Percentiles rank a stretch among this genome's conserved stretches.
Conservation (phyloP, 371 early-diverging fungal genomes). For the Syncephalastrum racemosum region DNA sequence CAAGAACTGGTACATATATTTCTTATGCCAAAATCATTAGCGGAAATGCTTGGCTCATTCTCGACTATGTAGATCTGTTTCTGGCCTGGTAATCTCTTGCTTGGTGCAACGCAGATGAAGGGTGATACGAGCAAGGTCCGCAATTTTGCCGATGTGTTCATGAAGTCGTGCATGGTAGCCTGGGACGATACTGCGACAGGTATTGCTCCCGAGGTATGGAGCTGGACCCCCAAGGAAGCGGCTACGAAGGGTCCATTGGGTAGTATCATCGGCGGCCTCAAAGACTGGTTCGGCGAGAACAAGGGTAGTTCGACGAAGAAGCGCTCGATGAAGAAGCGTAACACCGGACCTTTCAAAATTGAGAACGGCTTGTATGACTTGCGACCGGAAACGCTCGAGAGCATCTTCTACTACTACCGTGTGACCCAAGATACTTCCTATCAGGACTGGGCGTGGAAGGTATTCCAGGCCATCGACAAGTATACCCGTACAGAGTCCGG, state of each 20-base stretch:
- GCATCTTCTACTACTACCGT: conserved; percentile 69
- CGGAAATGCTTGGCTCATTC: neutral
- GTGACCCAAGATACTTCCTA: conserved; percentile 58
- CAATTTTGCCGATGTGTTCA: conserved; percentile 30
- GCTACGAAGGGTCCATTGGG: conserved; percentile 10
- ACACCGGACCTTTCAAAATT: conserved; percentile 14
- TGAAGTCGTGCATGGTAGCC: conserved; percentile 36
- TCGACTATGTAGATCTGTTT: conserved; percentile 38
- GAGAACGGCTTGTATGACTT: conserved; percentile 39
- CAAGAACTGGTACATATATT: conserved; percentile 37
- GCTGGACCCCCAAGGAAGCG: conserved; percentile 37
- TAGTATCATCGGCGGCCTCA: neutral
- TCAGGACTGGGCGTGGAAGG: conserved; percentile 59
- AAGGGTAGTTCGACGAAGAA: too few relatives aligned
- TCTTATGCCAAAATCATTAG: conserved; percentile 2
- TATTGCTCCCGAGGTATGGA: conserved; percentile 43
- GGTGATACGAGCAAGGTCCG: conserved; percentile 1
- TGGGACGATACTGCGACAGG: conserved; percentile 42
- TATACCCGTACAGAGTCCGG: conserved; percentile 53
- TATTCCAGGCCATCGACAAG: conserved; percentile 58
- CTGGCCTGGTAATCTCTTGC: conserved; percentile 42
- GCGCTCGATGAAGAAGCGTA: neutral
- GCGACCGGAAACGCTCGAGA: conserved; percentile 75
- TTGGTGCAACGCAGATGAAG: conserved; percentile 21
- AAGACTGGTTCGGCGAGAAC: too few relatives aligned